These are phyloP conservation scores for Lipomyces kockii DNA, from an alignment of 805 yeast species.

Conservation along the genomic window DNA sequence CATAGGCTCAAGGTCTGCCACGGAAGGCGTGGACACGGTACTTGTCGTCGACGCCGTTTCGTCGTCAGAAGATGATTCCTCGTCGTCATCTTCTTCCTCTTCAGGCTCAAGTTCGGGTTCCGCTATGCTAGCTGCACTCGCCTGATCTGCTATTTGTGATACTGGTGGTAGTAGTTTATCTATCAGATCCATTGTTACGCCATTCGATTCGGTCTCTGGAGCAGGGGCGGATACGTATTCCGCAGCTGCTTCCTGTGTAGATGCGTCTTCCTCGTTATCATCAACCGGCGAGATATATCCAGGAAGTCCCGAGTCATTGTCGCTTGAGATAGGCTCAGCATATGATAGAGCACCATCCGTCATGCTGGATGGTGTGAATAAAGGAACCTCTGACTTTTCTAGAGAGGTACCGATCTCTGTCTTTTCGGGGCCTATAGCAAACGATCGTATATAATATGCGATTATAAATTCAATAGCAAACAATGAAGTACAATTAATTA, in stretches of 20 bases:
- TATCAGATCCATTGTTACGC: not conserved
- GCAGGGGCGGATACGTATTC: not conserved
- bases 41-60: constrained; percentile 12
- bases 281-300: constrained; percentile 1
- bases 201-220: not conserved
- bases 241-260: not conserved
- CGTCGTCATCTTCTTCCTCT: constrained; percentile 5
- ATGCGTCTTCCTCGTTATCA: not conserved
- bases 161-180: not conserved
- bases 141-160: not conserved
- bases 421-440: not conserved
- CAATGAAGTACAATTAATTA: not conserved
- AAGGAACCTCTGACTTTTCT: not conserved
- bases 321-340: constrained; percentile 1
- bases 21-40: constrained; percentile 17
- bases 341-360: not conserved
- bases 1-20: constrained; percentile 17
- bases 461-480: not conserved
- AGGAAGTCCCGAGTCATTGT: not conserved
- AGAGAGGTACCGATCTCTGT: constrained; percentile 1
- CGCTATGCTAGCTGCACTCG: not conserved
- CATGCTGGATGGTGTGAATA: not conserved
- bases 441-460: constrained; percentile 1
- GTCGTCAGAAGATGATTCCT: constrained; percentile 12
- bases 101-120: not conserved